phyloP scores from a whole-genome alignment of 2,329 filamentous ascomycete genomes.

The Hymenoscyphus salicellus region DNA sequence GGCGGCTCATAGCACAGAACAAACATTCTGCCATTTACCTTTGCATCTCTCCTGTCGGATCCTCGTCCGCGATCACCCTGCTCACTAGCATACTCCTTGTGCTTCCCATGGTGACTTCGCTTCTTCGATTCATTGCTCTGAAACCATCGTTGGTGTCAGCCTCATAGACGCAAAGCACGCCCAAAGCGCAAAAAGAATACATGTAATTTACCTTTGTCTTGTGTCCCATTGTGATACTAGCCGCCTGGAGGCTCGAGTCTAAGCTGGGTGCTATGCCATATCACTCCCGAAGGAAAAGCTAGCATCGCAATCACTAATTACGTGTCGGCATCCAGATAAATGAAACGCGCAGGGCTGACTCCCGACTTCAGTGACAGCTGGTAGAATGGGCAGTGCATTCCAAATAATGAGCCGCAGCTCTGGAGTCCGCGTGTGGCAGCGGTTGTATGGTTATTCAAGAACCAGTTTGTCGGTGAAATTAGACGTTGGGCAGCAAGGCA shows the following conservation, averaged over 20 bases:
- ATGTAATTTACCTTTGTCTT: neutral
- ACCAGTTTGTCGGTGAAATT: neutral
- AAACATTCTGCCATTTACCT: neutral
- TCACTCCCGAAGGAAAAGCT: neutral
- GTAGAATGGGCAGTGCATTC: neutral
- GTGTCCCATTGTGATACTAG: neutral
- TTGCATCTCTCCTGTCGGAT: neutral
- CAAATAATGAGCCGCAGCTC: neutral
- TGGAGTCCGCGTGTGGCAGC: neutral
- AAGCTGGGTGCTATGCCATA: neutral
- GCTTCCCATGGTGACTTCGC: neutral
- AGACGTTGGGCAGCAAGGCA: neutral
- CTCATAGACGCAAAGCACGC: neutral
- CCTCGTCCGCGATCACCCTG: neutral
- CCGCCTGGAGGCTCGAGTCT: neutral
- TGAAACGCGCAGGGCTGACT: neutral
- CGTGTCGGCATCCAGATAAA: neutral
- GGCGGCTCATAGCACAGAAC: neutral
- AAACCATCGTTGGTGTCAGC: neutral
- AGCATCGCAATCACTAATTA: neutral
- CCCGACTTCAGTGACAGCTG: neutral
- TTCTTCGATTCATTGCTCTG: neutral
- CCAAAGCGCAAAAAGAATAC: neutral
- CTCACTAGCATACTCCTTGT: neutral
- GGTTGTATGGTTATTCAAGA: neutral